Conservation (phyloP, 2,329 filamentous ascomycete genomes). For the Colletotrichum coccodes region DNA sequence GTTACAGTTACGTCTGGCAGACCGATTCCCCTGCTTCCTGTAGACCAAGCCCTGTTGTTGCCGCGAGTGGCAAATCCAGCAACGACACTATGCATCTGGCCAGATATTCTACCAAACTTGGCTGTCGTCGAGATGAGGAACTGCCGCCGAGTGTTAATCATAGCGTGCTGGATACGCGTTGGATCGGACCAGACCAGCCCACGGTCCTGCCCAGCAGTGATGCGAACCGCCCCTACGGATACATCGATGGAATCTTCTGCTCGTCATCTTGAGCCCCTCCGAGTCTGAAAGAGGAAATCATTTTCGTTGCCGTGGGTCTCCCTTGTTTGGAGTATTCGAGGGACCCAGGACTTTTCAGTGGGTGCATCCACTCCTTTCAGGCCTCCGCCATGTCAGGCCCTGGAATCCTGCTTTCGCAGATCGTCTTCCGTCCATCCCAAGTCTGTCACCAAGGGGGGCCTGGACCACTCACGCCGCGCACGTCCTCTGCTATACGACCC, state of each 20-base stretch:
- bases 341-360: slow-evolving; percentile 4
- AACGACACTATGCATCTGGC: background rate
- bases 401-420: slow-evolving; percentile 20
- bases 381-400: slow-evolving; percentile 8
- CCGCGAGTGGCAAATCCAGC: slow-evolving; percentile 2
- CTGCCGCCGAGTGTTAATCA: background rate
- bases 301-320: slow-evolving; percentile 9
- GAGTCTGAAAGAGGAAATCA: background rate
- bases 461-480: slow-evolving; percentile 9
- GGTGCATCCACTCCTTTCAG: slow-evolving; percentile 9
- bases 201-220: background rate
- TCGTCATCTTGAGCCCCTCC: slow-evolving; percentile 14
- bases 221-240: background rate
- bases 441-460: slow-evolving; percentile 17
- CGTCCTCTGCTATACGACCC: slow-evolving; percentile 17
- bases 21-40: background rate
- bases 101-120: background rate
- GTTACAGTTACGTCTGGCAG: background rate
- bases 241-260: background rate
- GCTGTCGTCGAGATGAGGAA: background rate
- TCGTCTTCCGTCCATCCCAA: slow-evolving; percentile 25
- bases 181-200: slow-evolving; percentile 13
- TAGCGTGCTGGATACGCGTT: background rate
- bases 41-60: background rate
- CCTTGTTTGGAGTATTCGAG: background rate